Conservation (phyloP, 148 eudicot species). For the Tetragonia tetragonoides region DNA sequence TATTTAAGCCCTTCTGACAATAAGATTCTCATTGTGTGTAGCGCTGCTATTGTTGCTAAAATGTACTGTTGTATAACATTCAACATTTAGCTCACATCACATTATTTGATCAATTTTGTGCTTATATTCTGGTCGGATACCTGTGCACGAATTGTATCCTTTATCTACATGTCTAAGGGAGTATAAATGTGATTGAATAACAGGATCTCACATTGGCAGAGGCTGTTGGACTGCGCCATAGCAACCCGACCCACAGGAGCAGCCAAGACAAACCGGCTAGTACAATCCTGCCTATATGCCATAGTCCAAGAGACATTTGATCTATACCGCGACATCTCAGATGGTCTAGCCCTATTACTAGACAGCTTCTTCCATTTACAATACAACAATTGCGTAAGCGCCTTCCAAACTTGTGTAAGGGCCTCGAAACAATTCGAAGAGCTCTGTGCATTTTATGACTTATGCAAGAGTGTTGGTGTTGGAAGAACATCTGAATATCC, state of each 20-base stretch:
- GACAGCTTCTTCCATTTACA: conserved; percentile 78
- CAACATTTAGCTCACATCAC: too few species aligned
- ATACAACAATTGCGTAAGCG: conserved; percentile 49
- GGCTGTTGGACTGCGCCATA: conserved; percentile 71
- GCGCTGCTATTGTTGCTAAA: too few species aligned
- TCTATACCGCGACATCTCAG: conserved; percentile 66
- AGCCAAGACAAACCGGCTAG: conserved; percentile 55
- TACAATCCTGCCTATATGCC: conserved; percentile 55
- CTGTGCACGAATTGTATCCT: not conserved
- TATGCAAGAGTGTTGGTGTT: conserved; percentile 57
- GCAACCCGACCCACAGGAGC: conserved; percentile 78
- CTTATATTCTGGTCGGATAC: too few species aligned
- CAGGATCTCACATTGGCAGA: conserved; percentile 69
- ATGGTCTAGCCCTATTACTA: conserved; percentile 56
- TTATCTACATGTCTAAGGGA: not conserved
- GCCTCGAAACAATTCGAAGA: conserved; percentile 71
- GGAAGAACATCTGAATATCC: conserved; percentile 76
- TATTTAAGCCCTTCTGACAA: too few species aligned
- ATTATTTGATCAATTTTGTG: too few species aligned
- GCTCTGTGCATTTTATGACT: conserved; percentile 46
- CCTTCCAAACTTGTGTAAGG: conserved; percentile 65
- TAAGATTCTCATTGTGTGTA: too few species aligned
- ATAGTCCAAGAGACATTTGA: conserved; percentile 81
- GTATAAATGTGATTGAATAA: not conserved
- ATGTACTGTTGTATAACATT: too few species aligned